phyloP scores from a whole-genome alignment of 768 basidiomycete genomes.

The Gloeophyllum trabeum region DNA sequence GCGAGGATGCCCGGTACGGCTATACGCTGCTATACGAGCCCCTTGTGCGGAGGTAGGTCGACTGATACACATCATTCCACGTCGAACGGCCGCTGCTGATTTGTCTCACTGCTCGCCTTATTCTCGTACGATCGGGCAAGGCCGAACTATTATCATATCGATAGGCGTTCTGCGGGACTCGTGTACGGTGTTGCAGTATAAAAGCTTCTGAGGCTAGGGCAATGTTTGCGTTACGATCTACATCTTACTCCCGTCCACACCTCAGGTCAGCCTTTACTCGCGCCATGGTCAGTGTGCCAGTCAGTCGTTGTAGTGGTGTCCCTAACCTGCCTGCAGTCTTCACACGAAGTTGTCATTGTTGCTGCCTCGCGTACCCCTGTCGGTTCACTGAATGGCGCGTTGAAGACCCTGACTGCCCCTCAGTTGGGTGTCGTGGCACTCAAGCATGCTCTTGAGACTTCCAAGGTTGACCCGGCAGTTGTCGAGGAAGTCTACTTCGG shows the following conservation, averaged over 20 bases:
- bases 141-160: background rate
- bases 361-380: constrained; percentile 91
- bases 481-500: constrained; percentile 98
- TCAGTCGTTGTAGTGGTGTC: background rate
- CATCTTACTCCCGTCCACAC: background rate
- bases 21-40: no score
- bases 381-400: constrained; percentile 81
- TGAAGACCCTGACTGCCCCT: constrained; percentile 83
- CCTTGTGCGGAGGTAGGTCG: no score
- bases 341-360: constrained; percentile 87
- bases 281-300: constrained; percentile 15
- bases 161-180: background rate
- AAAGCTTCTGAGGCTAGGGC: no score
- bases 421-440: constrained; percentile 85
- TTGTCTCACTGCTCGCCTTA: background rate
- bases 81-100: background rate
- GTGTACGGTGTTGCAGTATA: background rate
- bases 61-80: background rate
- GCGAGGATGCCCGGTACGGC: no score
- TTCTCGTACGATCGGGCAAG: background rate
- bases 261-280: constrained; percentile 7
- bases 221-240: background rate
- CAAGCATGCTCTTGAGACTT: constrained; percentile 80
- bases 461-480: constrained; percentile 65
- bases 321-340: constrained; percentile 13